These are phyloP conservation scores for Pyrus betulifolia DNA, from an alignment of 306 rosid genomes.

Conservation along the genomic window DNA sequence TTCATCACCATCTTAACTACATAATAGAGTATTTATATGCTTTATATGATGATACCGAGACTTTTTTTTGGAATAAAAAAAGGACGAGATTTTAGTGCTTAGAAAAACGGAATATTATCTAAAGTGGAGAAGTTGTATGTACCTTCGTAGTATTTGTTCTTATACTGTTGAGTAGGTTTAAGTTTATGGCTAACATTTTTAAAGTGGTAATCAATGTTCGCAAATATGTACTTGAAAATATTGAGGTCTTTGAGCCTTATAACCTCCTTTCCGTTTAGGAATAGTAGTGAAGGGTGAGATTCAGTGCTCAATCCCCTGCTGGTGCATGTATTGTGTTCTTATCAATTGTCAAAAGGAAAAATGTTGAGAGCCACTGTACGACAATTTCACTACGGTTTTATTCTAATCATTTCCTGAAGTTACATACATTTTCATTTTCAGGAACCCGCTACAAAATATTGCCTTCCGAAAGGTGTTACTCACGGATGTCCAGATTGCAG, in stretches of 20 bases:
- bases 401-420: not conserved
- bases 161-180: not conserved
- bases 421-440: conserved; percentile 16
- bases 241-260: not conserved
- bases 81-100: not conserved
- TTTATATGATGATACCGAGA: not conserved
- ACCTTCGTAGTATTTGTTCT: not conserved
- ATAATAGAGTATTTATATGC: not conserved
- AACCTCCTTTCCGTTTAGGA: not conserved
- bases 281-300: not conserved
- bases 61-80: not conserved
- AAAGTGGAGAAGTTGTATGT: not conserved
- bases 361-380: not conserved
- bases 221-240: not conserved
- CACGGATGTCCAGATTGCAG: conserved; percentile 58
- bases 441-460: conserved; percentile 32
- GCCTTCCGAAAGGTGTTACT: conserved; percentile 54
- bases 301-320: not conserved
- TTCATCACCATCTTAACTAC: not conserved
- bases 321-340: not conserved
- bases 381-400: not conserved
- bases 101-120: not conserved
- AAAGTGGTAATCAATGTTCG: not conserved
- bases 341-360: not conserved
- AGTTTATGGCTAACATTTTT: not conserved